Base-by-base conservation (phyloP, 257 asterid species). In the Solanum dulcamara region DNA sequence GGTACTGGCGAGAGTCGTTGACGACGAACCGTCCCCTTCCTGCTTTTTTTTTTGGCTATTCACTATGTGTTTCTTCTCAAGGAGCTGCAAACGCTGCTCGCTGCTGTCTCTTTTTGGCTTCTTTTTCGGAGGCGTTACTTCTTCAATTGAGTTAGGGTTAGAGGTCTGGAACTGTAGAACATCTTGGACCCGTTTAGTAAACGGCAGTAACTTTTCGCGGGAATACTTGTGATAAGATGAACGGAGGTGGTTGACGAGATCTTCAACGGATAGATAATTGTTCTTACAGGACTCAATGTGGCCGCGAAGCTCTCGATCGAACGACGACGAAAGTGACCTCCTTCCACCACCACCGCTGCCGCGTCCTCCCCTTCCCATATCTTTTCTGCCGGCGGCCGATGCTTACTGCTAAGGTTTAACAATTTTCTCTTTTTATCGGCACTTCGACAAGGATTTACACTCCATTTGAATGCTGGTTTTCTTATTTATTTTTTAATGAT, bases 211-310 rank as follows among this genome's bases (percentile, higher is more conserved):
- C 91, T 90, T 91, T 22, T 85, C 87, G 71, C 97, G 98, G 32
- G 88, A 64, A n/a, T 94, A 93, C 15, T 85, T 87, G 8, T 90
- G 87, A 88, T 88, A 89, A 32, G 89, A 79, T 38, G 93, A 81
- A 44, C 97, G 94, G 86, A 96, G 94, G 85, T 90, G 91, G 75
- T 88, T 91, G 59, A 94, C 98, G 71, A 96, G 86, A 81, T 96
- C 90, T 26, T 96, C 98, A 13, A 86, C 88, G 67, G 91, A 80
- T 18, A 87, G 84, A 44, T 82, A 72, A 12, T 84, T 85, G 57
- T 85, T 82, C 22, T 83, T 83, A 85, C 90, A 90, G 35, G 77
- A 66, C 35, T 89, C 89, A 17, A 94, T 91, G 86, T 86, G 90
- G 30, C 87, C 88, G 57, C 89, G 88, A 40, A 96, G 96, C 86